Evolutionary conservation across 192 early-diverging fungal genomes (phyloP).

Genomic region (Phycomyces nitens): DNA sequence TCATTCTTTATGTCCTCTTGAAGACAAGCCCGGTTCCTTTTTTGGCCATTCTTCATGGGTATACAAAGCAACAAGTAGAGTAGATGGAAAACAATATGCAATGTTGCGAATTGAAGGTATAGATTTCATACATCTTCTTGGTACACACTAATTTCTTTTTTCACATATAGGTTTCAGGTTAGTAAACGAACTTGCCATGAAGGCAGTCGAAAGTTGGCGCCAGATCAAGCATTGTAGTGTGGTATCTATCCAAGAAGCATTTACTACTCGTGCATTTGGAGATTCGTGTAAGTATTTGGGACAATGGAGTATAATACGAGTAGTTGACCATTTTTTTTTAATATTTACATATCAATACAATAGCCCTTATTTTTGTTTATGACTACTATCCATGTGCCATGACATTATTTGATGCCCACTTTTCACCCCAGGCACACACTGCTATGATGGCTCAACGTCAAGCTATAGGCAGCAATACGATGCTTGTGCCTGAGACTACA

Average conservation of each 20-base stretch:
- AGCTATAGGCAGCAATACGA: conserved; percentile 27
- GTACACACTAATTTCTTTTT: not conserved
- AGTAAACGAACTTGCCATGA: conserved; percentile 73
- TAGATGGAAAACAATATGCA: conserved; percentile 78
- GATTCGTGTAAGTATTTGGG: conserved; percentile 81
- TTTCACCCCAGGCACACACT: conserved; percentile 51
- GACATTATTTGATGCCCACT: conserved; percentile 69
- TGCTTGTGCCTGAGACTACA: conserved; percentile 59
- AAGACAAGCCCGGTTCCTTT: not conserved
- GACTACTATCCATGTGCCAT: conserved; percentile 87
- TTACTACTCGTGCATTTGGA: conserved; percentile 91
- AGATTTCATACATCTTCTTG: no score
- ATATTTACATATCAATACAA: not conserved
- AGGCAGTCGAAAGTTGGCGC: conserved; percentile 81
- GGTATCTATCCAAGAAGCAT: conserved; percentile 88
- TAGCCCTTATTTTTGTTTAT: conserved; percentile 93
- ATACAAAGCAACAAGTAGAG: conserved; percentile 78
- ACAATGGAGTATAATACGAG: no score
- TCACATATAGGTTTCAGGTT: conserved; percentile 54
- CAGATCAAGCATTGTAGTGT: conserved; percentile 73
- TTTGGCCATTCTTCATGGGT: conserved; percentile 50
- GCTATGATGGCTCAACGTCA: conserved; percentile 35
- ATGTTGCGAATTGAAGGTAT: conserved; percentile 78
- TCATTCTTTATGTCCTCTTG: conserved; percentile 13
- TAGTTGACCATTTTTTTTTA: no score